Conservation (phyloP, 257 asterid species). For the Nicotiana tomentosiformis region DNA sequence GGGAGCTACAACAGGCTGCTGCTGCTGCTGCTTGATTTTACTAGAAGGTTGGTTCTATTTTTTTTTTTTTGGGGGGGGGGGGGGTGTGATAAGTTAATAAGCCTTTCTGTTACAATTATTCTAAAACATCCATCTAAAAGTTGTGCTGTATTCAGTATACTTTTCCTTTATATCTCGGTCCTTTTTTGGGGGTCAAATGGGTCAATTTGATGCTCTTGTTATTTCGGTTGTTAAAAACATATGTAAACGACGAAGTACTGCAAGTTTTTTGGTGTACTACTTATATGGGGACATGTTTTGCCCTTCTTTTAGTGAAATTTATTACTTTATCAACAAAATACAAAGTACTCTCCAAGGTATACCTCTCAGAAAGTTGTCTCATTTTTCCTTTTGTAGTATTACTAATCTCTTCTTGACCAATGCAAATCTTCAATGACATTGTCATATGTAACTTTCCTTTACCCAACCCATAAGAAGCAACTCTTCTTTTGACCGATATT, state of each 20-base stretch:
- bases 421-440: neutral
- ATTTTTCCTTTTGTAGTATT: neutral
- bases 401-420: neutral
- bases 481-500: neutral
- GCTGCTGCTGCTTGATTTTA: conserved; percentile 69
- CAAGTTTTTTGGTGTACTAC: too few relatives aligned
- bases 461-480: neutral
- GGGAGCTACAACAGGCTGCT: conserved; percentile 75
- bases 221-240: neutral
- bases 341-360: too few relatives aligned
- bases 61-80: too few relatives aligned
- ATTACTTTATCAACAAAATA: too few relatives aligned
- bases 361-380: neutral
- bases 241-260: too few relatives aligned
- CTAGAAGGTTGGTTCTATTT: neutral
- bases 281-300: too few relatives aligned
- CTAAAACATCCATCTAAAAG: neutral
- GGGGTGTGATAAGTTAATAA: too few relatives aligned
- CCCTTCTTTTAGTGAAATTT: too few relatives aligned
- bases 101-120: neutral
- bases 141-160: neutral
- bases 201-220: neutral
- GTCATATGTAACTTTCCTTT: neutral
- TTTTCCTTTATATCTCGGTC: neutral
- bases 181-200: neutral